Evolutionary conservation across 148 eudicot genomes (phyloP).

Genomic region (Heliosperma pusillum): DNA sequence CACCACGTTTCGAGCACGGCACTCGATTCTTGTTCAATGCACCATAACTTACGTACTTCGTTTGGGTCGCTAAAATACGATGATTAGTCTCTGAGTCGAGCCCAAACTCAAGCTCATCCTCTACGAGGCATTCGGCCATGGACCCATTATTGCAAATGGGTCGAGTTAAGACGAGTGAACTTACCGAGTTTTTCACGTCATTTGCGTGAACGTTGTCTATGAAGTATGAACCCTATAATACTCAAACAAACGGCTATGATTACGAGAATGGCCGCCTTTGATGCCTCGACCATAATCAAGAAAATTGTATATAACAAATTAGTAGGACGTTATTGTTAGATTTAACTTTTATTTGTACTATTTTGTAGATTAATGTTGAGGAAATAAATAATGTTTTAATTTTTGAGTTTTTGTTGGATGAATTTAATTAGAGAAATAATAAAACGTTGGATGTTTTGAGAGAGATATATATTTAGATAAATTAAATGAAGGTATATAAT

Average conservation of each 20-base stretch:
- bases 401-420: not conserved
- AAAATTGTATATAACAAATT: not conserved
- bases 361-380: too few relatives aligned
- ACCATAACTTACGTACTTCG: slow-evolving; percentile 47
- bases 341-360: too few relatives aligned
- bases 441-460: too few relatives aligned
- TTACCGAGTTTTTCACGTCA: not conserved
- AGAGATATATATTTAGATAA: not conserved
- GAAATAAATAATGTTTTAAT: too few relatives aligned
- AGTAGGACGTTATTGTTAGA: too few relatives aligned
- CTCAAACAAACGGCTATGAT: slow-evolving; percentile 29
- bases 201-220: slow-evolving; percentile 18
- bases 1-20: slow-evolving; percentile 59
- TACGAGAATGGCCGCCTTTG: slow-evolving; percentile 7
- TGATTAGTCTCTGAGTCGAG: slow-evolving; percentile 31
- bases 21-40: slow-evolving; percentile 49
- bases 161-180: slow-evolving; percentile 16
- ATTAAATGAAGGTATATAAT: not conserved
- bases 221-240: slow-evolving; percentile 13
- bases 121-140: slow-evolving; percentile 29
- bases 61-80: slow-evolving; percentile 24
- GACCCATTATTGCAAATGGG: slow-evolving; percentile 24
- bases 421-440: not conserved
- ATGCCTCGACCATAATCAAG: slow-evolving; percentile 11
- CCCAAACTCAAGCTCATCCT: slow-evolving; percentile 28